Evolutionary conservation across 495 filamentous ascomycete genomes (phyloP).

Genomic region (Neohortaea acidophila): DNA sequence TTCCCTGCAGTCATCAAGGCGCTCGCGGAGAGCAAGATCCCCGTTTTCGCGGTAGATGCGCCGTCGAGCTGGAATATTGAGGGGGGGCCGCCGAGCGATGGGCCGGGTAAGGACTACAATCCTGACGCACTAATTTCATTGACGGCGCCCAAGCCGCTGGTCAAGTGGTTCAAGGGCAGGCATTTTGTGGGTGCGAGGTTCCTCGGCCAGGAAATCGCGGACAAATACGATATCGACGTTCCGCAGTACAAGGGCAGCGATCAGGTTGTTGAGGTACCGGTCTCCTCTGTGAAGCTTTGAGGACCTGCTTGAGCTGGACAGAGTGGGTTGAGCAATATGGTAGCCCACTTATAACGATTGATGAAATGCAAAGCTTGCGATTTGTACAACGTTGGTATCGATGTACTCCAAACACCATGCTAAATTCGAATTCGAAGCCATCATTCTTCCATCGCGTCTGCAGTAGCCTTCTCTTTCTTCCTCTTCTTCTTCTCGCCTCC

Average conservation of each 20-base stretch:
- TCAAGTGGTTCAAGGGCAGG: constrained; percentile 63
- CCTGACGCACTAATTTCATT: constrained; percentile 69
- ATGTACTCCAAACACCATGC: too few relatives aligned
- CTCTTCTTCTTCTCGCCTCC: constrained; percentile 36
- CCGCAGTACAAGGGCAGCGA: constrained; percentile 78
- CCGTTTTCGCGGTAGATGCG: constrained; percentile 79
- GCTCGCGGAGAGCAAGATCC: constrained; percentile 52
- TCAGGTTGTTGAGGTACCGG: constrained; percentile 66
- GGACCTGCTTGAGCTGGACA: too few relatives aligned
- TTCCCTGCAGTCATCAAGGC: constrained; percentile 68
- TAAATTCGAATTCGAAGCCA: too few relatives aligned
- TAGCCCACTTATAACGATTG: too few relatives aligned
- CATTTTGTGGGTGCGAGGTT: constrained; percentile 92
- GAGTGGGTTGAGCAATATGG: too few relatives aligned
- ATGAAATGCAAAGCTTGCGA: too few relatives aligned
- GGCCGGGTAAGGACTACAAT: constrained; percentile 64
- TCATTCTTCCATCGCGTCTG: too few relatives aligned
- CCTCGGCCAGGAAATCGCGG: constrained; percentile 57
- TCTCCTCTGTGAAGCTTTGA: constrained; percentile 26
- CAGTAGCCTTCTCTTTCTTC: constrained; percentile 10
- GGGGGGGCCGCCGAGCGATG: constrained; percentile 58
- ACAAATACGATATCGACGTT: constrained; percentile 75
- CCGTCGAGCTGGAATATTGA: constrained; percentile 92
- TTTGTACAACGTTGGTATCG: too few relatives aligned
- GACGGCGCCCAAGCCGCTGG: constrained; percentile 89